phyloP scores from a whole-genome alignment of 1,139 yeast genomes.

The Saccharomycopsis crataegensis region DNA sequence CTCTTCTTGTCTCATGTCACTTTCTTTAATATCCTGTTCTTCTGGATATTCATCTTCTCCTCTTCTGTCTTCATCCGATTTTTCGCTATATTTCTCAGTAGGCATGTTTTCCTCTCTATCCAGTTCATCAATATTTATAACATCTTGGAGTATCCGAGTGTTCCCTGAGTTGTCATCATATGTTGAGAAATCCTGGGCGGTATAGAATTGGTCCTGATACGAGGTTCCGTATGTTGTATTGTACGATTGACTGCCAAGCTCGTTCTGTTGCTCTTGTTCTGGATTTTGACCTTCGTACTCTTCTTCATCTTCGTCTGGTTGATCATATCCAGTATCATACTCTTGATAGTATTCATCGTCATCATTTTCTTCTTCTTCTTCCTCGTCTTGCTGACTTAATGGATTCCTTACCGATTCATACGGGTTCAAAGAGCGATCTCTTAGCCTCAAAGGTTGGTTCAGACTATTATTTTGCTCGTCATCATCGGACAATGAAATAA shows the following conservation, averaged over 20 bases:
- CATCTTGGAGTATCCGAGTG: neutral
- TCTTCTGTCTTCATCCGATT: neutral
- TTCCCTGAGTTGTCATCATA: neutral
- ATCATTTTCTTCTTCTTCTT: neutral
- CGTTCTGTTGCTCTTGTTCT: neutral
- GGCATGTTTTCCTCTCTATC: too few relatives aligned
- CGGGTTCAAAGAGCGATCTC: too few relatives aligned
- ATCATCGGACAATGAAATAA: too few relatives aligned
- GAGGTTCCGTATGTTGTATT: neutral
- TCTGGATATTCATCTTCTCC: neutral
- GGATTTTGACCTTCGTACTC: neutral
- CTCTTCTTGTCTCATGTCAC: neutral
- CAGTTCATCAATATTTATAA: neutral
- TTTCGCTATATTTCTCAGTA: neutral
- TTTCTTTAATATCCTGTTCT: neutral
- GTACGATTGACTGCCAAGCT: neutral
- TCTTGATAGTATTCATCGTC: neutral
- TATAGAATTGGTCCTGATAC: neutral
- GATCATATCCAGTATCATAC: neutral
- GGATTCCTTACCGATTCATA: neutral
- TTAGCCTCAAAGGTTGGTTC: too few relatives aligned
- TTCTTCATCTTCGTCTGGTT: neutral
- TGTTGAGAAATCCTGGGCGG: conserved; percentile 4
- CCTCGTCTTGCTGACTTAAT: neutral
- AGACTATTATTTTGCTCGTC: too few relatives aligned